Base-by-base conservation (phyloP, 1,284 basidiomycete genomes). In the Cutaneotrichosporon sp. region DNA sequence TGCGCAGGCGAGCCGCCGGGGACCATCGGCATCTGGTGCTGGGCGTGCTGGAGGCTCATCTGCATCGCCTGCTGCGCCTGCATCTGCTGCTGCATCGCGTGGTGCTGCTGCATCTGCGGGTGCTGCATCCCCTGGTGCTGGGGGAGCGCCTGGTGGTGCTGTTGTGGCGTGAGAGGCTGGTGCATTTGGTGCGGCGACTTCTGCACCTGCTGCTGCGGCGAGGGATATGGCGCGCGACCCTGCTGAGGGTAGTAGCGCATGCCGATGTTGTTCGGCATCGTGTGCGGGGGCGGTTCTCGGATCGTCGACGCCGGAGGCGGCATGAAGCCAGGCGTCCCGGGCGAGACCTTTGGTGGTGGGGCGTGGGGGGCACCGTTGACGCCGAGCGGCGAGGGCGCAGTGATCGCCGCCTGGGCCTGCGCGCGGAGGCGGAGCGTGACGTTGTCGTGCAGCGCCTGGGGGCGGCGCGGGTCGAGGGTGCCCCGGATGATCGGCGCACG, bases 381-480 rank as follows among this genome's bases (percentile, higher is more conserved):
- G 22, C 53, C 53, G 47, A 56, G 63, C 7, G 58, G 42, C 16
- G 51, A 27, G 11, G 62, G 57, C 16, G 57, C 49, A 34, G 38
- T 45, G n/a, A 63, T 59, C 11, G 61, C 56, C 10, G 64, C 64
- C 6, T 46, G 55, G 1, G 65, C 58, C 29, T 62, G 63, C 1
- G 63, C 53, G 11, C 60, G 55, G 2, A 67, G 58, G 8, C 56
- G 58, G 31, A 64, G 56, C 16, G 66, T 67, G 27, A 58, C 59
- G 42, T 64, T 64, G 49, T 78, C 76, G 59, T 75, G 74, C 20
- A 78, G 57, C 20, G 76, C 76, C 27, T 67, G 67, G 5, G 72
- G 69, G 3, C 76, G 72, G 8, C 72, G 67, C 8, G 72, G 72
- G 62, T 78, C 75, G 8, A 77, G 68, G 11, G 70, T 77, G 11